Evolutionary conservation across 768 basidiomycete genomes (phyloP).

Genomic region (Auricularia sp.): DNA sequence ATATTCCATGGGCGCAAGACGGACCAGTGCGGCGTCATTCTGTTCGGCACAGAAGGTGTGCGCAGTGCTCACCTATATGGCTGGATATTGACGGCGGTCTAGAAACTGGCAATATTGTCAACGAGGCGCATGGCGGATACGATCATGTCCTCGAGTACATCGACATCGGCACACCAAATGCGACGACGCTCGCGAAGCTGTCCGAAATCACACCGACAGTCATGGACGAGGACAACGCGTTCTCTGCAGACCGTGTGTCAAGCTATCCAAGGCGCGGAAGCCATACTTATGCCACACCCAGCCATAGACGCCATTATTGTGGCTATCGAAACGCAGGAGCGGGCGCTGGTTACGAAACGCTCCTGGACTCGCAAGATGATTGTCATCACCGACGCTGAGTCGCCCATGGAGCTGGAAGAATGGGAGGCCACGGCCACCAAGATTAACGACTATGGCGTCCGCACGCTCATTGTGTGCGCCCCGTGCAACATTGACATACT

Average conservation of each 20-base stretch:
- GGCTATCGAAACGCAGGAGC: slow-evolving; percentile 66
- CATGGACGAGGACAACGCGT: slow-evolving; percentile 4
- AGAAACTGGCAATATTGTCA: slow-evolving; percentile 61
- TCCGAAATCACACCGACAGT: slow-evolving; percentile 46
- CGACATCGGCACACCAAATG: slow-evolving; percentile 54
- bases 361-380: slow-evolving; percentile 81
- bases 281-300: slow-evolving; percentile 18
- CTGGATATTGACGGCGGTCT: neutral
- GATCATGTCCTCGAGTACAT: slow-evolving; percentile 65
- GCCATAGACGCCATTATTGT: slow-evolving; percentile 86
- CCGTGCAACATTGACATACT: slow-evolving; percentile 5
- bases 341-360: slow-evolving; percentile 56
- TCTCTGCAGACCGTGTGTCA: slow-evolving; percentile 53
- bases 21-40: slow-evolving; percentile 82
- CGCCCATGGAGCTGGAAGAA: slow-evolving; percentile 58
- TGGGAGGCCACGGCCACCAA: slow-evolving; percentile 62
- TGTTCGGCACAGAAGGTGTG: slow-evolving; percentile 76
- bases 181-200: slow-evolving; percentile 54
- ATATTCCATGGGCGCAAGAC: slow-evolving; percentile 89
- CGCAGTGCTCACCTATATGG: slow-evolving; percentile 8
- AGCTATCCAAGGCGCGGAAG: neutral
- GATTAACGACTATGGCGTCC: slow-evolving; percentile 48
- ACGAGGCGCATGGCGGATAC: slow-evolving; percentile 55
- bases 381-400: slow-evolving; percentile 79
- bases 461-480: slow-evolving; percentile 61